phyloP scores from a whole-genome alignment of 2,329 filamentous ascomycete genomes.

The Talaromyces funiculosus region DNA sequence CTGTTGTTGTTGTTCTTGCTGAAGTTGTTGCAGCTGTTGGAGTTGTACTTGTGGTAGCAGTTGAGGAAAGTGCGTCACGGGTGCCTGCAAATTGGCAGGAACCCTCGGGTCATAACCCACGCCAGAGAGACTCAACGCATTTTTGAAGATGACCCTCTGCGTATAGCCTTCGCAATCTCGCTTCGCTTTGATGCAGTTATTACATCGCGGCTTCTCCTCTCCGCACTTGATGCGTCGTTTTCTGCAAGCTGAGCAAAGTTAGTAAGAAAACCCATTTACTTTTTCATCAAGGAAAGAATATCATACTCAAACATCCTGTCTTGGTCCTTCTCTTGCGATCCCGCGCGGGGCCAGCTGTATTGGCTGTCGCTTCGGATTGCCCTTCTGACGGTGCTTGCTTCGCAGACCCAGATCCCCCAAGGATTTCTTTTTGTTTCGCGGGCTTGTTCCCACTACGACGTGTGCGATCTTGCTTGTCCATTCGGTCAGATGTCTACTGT shows the following conservation, averaged over 20 bases:
- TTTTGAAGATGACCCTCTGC: constrained; percentile 38
- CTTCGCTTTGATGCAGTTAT: constrained; percentile 44
- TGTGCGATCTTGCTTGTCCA: constrained; percentile 3
- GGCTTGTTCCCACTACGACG: neutral
- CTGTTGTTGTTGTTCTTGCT: constrained; percentile 15
- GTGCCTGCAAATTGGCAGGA: neutral
- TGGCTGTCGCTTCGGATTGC: constrained; percentile 13
- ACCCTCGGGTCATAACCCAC: constrained; percentile 15
- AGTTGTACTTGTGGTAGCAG: neutral
- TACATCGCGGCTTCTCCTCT: constrained; percentile 58
- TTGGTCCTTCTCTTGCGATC: constrained; percentile 68
- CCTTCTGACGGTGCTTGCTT: neutral
- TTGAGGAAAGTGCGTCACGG: constrained; percentile 16
- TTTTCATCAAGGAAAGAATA: neutral
- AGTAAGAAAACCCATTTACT: neutral
- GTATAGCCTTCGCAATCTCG: constrained; percentile 42
- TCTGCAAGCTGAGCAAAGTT: constrained; percentile 62
- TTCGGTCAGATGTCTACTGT: neutral
- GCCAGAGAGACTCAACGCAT: constrained; percentile 32
- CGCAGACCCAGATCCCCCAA: neutral
- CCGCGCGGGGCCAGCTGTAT: constrained; percentile 21
- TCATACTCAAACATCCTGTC: constrained; percentile 82
- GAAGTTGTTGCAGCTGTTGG: constrained; percentile 8
- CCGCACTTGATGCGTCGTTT: constrained; percentile 96
- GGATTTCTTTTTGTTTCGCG: neutral